Conservation (phyloP, 306 rosid genomes). For the Castanea crenata region DNA sequence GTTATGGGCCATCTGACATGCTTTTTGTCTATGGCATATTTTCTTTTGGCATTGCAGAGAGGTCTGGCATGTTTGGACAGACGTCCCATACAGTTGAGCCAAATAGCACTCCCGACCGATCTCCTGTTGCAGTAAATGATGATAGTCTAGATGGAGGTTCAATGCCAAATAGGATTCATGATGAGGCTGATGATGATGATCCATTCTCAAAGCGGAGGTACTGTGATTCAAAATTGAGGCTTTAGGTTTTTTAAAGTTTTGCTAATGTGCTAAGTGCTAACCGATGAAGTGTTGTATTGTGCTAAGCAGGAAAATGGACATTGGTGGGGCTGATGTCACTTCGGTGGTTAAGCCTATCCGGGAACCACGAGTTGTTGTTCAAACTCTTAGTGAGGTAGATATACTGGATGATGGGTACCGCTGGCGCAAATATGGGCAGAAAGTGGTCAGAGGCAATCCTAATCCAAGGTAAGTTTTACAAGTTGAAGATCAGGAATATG, state of each 20-base stretch:
- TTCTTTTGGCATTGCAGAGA: conserved; percentile 49
- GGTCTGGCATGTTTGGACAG: conserved; percentile 55
- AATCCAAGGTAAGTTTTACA: conserved; percentile 78
- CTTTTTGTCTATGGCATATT: conserved; percentile 15
- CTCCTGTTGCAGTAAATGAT: conserved; percentile 51
- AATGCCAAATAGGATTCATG: conserved; percentile 43
- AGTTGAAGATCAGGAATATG: conserved; percentile 14
- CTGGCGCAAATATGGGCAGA: conserved; percentile 99
- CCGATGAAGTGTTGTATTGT: conserved; percentile 12
- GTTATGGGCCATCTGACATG: conserved; percentile 7
- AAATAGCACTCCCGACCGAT: conserved; percentile 54
- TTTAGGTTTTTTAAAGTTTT: conserved; percentile 17
- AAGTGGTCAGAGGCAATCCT: conserved; percentile 98
- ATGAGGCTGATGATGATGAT: conserved; percentile 83
- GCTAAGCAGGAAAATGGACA: conserved; percentile 77
- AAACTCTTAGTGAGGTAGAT: conserved; percentile 96
- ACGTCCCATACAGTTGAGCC: conserved; percentile 52
- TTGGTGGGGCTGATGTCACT: conserved; percentile 58
- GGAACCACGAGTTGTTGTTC: conserved; percentile 98
- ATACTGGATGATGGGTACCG: conserved; percentile 99
- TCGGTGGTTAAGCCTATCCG: conserved; percentile 90
- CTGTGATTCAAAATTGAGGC: conserved; percentile 14
- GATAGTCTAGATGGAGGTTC: conserved; percentile 62
- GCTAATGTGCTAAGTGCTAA: conserved; percentile 25
- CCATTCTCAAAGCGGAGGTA: conserved; percentile 87